Evolutionary conservation across 2,329 filamentous ascomycete species (phyloP).

Genomic region (Botryotinia narcissicola): DNA sequence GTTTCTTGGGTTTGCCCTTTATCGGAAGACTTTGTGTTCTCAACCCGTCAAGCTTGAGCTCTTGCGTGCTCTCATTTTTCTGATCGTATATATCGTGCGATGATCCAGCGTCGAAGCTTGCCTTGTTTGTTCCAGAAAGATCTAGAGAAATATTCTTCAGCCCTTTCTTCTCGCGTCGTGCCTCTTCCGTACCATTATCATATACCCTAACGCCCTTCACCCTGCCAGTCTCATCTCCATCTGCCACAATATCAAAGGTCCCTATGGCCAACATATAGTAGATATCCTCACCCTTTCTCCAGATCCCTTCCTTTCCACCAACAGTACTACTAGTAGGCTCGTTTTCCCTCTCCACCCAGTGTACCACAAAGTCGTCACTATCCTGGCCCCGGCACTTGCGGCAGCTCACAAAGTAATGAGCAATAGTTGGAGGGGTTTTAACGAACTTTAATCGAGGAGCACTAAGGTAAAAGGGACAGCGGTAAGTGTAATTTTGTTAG

Average conservation of each 20-base stretch:
- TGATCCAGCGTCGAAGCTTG: neutral
- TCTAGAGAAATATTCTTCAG: neutral
- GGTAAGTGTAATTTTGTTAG: slow-evolving; percentile 7
- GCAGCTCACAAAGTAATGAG: slow-evolving; percentile 1
- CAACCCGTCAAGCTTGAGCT: neutral
- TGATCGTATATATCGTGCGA: neutral
- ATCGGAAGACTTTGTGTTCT: neutral
- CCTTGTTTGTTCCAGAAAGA: neutral
- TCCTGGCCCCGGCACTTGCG: slow-evolving; percentile 7
- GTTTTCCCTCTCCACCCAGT: neutral
- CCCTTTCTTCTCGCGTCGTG: slow-evolving; percentile 2
- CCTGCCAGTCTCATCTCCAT: neutral
- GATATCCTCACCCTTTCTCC: neutral
- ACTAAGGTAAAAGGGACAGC: neutral
- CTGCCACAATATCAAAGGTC: neutral
- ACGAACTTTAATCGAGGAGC: neutral
- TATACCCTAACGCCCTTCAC: neutral
- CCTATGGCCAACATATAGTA: slow-evolving; percentile 6
- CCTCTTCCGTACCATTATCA: neutral
- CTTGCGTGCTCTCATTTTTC: neutral
- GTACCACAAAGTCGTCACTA: slow-evolving; percentile 1
- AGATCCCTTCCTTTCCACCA: neutral
- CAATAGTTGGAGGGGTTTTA: neutral
- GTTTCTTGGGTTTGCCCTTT: neutral
- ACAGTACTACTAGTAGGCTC: neutral